These are phyloP conservation scores for Acorus calamus DNA, from an alignment of 106 monocot species.

Conservation along the genomic window DNA sequence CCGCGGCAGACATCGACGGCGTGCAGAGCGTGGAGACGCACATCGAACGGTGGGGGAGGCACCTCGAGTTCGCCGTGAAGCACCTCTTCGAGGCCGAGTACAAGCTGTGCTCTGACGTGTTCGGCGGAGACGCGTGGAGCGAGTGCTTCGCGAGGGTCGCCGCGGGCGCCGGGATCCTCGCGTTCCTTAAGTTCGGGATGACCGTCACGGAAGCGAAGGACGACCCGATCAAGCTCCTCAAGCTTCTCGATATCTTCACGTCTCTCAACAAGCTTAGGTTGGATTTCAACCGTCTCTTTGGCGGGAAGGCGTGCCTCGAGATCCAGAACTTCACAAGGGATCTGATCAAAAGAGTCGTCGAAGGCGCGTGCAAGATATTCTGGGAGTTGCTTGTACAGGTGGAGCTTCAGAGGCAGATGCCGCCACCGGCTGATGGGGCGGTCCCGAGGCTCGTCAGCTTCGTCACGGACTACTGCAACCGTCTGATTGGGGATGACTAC, in stretches of 20 bases:
- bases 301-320: too few species aligned
- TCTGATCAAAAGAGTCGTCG: constrained; percentile 30
- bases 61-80: constrained; percentile 76
- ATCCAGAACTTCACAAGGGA: too few species aligned
- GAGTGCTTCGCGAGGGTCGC: constrained; percentile 78
- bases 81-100: constrained; percentile 77
- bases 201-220: constrained; percentile 51
- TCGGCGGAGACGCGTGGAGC: constrained; percentile 26
- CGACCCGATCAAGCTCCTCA: constrained; percentile 87
- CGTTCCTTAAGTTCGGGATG: too few species aligned
- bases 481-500: constrained; percentile 18
- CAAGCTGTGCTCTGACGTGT: constrained; percentile 63
- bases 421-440: too few species aligned
- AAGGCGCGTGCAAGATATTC: constrained; percentile 16
- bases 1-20: constrained; percentile 23
- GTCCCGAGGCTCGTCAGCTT: constrained; percentile 42
- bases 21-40: constrained; percentile 49
- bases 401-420: too few species aligned
- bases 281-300: constrained; percentile 17
- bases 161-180: not conserved
- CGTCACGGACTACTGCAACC: not conserved
- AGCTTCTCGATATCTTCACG: constrained; percentile 71
- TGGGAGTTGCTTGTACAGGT: too few species aligned
- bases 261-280: constrained; percentile 61
- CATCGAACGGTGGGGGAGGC: constrained; percentile 59